Conservation (phyloP, 345 rosid genomes). For the Euphorbia pulcherrima region DNA sequence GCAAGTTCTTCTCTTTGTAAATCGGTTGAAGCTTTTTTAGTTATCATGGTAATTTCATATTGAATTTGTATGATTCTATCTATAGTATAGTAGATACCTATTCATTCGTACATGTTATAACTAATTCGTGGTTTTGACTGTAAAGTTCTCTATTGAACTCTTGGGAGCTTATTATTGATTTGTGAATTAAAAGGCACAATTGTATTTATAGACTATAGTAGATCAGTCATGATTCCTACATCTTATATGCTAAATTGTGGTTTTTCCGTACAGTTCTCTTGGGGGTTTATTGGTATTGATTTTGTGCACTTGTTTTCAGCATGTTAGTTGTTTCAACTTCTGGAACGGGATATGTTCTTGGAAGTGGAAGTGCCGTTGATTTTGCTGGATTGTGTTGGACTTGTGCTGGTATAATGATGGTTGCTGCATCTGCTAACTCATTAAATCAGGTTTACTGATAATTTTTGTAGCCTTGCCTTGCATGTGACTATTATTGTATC, state of each 20-base stretch:
- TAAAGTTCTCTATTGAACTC: neutral
- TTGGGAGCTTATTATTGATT: neutral
- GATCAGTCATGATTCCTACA: neutral
- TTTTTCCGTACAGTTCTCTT: neutral
- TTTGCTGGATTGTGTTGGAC: conserved; percentile 80
- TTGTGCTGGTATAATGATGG: conserved; percentile 96
- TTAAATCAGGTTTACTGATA: conserved; percentile 66
- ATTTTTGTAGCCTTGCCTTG: neutral
- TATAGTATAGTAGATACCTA: neutral
- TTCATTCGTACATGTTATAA: neutral
- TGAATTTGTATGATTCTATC: too few relatives aligned
- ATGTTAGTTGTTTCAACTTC: conserved; percentile 96
- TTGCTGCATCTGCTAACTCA: conserved; percentile 92
- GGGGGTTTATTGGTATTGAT: neutral
- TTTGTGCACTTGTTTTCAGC: conserved; percentile 27
- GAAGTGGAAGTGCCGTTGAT: conserved; percentile 62
- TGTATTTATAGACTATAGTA: too few relatives aligned
- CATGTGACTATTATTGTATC: neutral
- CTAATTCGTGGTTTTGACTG: neutral
- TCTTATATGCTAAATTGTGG: neutral
- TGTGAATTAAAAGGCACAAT: too few relatives aligned
- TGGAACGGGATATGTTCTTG: conserved; percentile 88
- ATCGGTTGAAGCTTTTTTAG: neutral
- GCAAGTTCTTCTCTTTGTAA: neutral
- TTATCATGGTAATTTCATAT: neutral